Percentiles rank a stretch among this genome's conserved stretches.
phyloP scores from a whole-genome alignment of 2,329 filamentous ascomycete genomes.

The Penicillium palitans region DNA sequence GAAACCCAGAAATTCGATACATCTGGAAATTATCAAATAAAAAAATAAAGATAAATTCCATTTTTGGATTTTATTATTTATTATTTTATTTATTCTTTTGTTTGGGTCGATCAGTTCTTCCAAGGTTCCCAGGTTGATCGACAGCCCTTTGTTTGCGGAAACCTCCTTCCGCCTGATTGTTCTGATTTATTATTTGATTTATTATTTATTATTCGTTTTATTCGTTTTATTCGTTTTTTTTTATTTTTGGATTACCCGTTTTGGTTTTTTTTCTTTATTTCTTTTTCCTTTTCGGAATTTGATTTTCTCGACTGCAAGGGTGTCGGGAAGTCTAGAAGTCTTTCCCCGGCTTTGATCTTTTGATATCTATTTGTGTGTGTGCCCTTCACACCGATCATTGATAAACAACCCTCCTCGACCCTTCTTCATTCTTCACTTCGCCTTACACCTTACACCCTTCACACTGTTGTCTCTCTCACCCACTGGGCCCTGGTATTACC shows the following conservation, averaged over 20 bases:
- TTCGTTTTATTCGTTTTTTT: neutral
- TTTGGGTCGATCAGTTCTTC: slow-evolving; percentile 3
- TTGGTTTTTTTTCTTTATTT: neutral
- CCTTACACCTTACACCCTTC: slow-evolving; percentile 1
- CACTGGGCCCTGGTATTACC: slow-evolving; percentile 7
- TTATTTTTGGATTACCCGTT: neutral
- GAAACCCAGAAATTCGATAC: neutral
- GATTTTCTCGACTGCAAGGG: slow-evolving; percentile 27
- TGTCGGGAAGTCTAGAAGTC: slow-evolving; percentile 29
- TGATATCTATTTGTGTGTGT: slow-evolving; percentile 9
- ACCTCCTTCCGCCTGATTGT: slow-evolving; percentile 8
- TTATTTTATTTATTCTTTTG: slow-evolving; percentile 8
- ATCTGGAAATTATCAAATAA: neutral
- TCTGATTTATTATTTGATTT: slow-evolving; percentile 4
- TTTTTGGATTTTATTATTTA: neutral
- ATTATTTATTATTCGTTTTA: neutral
- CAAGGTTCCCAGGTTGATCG: neutral
- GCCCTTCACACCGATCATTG: slow-evolving; percentile 18
- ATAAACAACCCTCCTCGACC: slow-evolving; percentile 20
- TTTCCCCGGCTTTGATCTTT: slow-evolving; percentile 28
- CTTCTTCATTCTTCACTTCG: slow-evolving; percentile 3
- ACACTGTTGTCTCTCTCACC: slow-evolving; percentile 3
- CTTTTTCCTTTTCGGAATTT: neutral
- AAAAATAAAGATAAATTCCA: neutral
- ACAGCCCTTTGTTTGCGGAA: slow-evolving; percentile 7